Evolutionary conservation across 768 basidiomycete species (phyloP).

Genomic region (Rhizopogon vinicolor): DNA sequence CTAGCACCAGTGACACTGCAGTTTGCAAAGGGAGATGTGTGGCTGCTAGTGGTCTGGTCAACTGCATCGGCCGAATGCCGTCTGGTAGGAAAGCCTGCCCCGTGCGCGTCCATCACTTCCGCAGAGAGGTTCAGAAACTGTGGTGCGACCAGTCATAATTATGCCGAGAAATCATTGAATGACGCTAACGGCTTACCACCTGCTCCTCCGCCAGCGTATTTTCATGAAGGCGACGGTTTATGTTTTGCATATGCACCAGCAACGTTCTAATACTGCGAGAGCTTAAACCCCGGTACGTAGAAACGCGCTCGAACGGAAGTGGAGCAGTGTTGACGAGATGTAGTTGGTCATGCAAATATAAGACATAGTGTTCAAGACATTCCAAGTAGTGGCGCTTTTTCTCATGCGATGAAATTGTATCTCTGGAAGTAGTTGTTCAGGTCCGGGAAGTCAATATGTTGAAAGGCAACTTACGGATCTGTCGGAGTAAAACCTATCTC

Average conservation of each 20-base stretch:
- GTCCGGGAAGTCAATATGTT: background rate
- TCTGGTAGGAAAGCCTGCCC: conserved; percentile 19
- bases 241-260: conserved; percentile 66
- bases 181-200: conserved; percentile 31
- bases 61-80: conserved; percentile 26
- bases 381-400: conserved; percentile 74
- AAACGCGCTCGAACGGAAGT: conserved; percentile 43
- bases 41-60: conserved; percentile 1
- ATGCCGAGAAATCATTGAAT: background rate
- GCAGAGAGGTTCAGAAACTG: conserved; percentile 26
- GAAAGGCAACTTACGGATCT: conserved; percentile 46
- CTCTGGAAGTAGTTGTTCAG: conserved; percentile 31
- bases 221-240: conserved; percentile 44
- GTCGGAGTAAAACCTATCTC: conserved; percentile 54
- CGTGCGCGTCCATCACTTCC: conserved; percentile 23
- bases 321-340: conserved; percentile 44
- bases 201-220: conserved; percentile 52
- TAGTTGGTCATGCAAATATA: conserved; percentile 61
- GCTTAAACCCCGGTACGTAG: conserved; percentile 48
- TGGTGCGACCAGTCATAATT: background rate
- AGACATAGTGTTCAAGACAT: conserved; percentile 66
- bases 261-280: conserved; percentile 67
- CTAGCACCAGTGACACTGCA: background rate
- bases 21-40: background rate
- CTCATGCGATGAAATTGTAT: conserved; percentile 74